A percentile compares a stretch with the other conserved stretches of the same genome.
These are phyloP conservation scores for Cubamyces lactineus DNA, from an alignment of 768 basidiomycete species.

Conservation along the genomic window DNA sequence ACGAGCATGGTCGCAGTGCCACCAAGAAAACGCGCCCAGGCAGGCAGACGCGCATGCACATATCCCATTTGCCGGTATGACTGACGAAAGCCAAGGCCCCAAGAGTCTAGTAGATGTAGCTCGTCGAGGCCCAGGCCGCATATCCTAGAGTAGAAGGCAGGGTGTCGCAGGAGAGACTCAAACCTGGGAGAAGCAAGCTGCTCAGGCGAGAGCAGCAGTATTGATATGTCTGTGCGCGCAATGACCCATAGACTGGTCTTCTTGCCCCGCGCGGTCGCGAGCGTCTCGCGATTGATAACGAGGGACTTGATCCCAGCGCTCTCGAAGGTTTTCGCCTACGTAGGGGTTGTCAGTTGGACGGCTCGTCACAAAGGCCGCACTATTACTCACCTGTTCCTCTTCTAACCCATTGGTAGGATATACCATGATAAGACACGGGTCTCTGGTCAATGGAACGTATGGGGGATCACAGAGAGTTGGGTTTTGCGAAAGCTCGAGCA, in stretches of 20 bases:
- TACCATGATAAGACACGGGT: slow-evolving; percentile 33
- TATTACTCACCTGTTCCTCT: slow-evolving; percentile 12
- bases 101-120: slow-evolving; percentile 27
- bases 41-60: slow-evolving; percentile 7
- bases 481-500: slow-evolving; percentile 19
- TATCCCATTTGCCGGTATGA: slow-evolving; percentile 17
- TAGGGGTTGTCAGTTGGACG: no score
- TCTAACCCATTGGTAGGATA: slow-evolving; percentile 17
- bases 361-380: no score
- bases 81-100: slow-evolving; percentile 27
- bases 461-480: slow-evolving; percentile 19
- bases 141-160: slow-evolving; percentile 11
- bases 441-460: slow-evolving; percentile 8
- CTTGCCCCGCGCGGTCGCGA: no score
- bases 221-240: background rate
- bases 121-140: slow-evolving; percentile 25
- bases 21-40: slow-evolving; percentile 6
- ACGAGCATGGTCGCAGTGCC: slow-evolving; percentile 22
- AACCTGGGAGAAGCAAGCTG: slow-evolving; percentile 23
- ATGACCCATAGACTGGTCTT: slow-evolving; percentile 15
- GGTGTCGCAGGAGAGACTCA: slow-evolving; percentile 18
- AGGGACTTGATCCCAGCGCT: no score
- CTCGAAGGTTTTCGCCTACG: no score
- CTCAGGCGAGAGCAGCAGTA: slow-evolving; percentile 30
- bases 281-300: no score